phyloP scores from a whole-genome alignment of 2,329 filamentous ascomycete species.

The Neopestalotiopsis sp. region DNA sequence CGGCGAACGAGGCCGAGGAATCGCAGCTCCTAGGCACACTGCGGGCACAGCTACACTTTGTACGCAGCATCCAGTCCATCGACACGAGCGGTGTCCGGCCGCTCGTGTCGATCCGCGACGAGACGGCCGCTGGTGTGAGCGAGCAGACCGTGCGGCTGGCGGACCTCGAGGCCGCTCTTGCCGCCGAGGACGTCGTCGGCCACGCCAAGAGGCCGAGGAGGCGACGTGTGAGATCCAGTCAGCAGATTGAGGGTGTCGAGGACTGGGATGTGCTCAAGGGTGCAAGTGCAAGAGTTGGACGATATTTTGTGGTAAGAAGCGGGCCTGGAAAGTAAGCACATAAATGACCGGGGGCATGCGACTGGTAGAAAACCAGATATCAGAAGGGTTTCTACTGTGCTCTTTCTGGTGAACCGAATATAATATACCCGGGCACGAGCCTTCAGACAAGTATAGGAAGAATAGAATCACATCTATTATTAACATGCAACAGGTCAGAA shows the following conservation, averaged over 20 bases:
- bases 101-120: conserved; percentile 80
- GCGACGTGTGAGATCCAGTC: conserved; percentile 18
- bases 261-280: conserved; percentile 74
- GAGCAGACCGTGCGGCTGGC: conserved; percentile 65
- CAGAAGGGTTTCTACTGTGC: not conserved
- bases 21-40: conserved; percentile 74
- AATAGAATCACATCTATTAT: too few relatives aligned
- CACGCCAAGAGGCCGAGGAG: conserved; percentile 43
- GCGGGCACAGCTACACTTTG: conserved; percentile 84
- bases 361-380: not conserved
- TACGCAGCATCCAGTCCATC: conserved; percentile 82
- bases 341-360: not conserved
- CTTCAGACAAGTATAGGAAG: too few relatives aligned
- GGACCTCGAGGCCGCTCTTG: conserved; percentile 60
- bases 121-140: conserved; percentile 61
- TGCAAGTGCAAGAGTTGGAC: conserved; percentile 69
- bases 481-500: too few relatives aligned
- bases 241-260: conserved; percentile 48
- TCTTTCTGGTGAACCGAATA: too few relatives aligned
- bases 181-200: conserved; percentile 65
- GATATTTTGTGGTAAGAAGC: conserved; percentile 79
- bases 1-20: conserved; percentile 67
- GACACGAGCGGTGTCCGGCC: conserved; percentile 76
- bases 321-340: conserved; percentile 42
- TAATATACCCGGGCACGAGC: not conserved